Evolutionary conservation across 1,284 basidiomycete genomes (phyloP), one percentile per base, ranked within the genome.

Genomic region (Cutaneotrichosporon daszewskae): DNA sequence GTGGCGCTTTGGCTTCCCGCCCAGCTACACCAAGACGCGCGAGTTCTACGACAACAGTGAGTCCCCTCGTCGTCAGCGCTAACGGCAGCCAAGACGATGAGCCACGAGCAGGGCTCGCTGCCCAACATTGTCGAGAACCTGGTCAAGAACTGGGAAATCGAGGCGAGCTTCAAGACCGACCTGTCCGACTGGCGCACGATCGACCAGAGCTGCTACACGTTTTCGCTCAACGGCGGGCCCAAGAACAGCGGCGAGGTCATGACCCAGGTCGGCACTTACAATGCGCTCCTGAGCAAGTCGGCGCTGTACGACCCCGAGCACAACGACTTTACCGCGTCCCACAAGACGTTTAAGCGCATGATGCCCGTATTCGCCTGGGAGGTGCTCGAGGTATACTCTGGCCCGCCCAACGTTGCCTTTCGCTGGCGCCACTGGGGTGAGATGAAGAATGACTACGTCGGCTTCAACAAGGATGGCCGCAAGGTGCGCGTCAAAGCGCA

Each of bases 61-160:
- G 48, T 43, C 3, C 0, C 11, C 4, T 3, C 9, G 26, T 8
- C 14, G 26, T 27, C 26, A 27, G 14, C 8, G 9, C 14, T 8
- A 27, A 9, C 8, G 9, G 26, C 46, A 50, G 48, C 44, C 32
- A 45, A 46, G 48, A 33, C 28, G 23, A 34, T 28, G 40, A 32
- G 18, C n/a, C 44, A 45, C 40, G 40, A 27, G 19, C 40, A 40
- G 5, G 48, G 48, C 2, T 50, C 48, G 32, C 48, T 50, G 28
- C 32, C 38, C 32, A 32, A 34, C 28, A 45, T 50, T 38, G 48
- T 46, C 29, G 37, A 39, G 37, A 50, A 50, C 44, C 40, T 50
- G 17, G 48, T 50, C 22, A 50, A 50, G 48, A 50, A 50, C 48
- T 50, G 48, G 48, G 48, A 50, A 37, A 50, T 50, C 25, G 48